Conservation (phyloP, 768 basidiomycete species). For the Coprinopsis strossmayeri region DNA sequence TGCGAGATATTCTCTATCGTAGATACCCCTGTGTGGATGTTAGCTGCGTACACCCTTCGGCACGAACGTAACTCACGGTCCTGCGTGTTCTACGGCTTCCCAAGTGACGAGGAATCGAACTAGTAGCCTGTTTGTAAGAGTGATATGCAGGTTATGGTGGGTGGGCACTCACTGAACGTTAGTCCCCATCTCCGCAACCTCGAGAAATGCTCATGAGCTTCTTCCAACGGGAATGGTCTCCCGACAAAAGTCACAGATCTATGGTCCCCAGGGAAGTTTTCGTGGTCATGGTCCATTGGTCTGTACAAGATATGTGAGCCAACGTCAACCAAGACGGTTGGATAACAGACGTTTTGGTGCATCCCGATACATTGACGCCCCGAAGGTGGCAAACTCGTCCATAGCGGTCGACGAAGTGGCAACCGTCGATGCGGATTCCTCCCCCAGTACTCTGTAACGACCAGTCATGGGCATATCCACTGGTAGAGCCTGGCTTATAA, state of each 20-base stretch:
- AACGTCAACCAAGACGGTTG: too few relatives aligned
- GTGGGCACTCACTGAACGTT: slow-evolving; percentile 57
- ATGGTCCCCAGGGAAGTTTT: slow-evolving; percentile 59
- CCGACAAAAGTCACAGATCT: slow-evolving; percentile 78
- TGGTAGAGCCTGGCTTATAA: slow-evolving; percentile 40
- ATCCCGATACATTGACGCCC: slow-evolving; percentile 83
- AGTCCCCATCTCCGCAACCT: slow-evolving; percentile 83
- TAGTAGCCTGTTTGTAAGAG: slow-evolving; percentile 19
- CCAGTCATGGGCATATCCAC: slow-evolving; percentile 73
- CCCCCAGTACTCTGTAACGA: slow-evolving; percentile 50
- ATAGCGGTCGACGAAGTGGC: slow-evolving; percentile 41
- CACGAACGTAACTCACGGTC: slow-evolving; percentile 56
- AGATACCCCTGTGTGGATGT: slow-evolving; percentile 53
- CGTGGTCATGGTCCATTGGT: slow-evolving; percentile 62
- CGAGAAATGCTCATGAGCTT: slow-evolving; percentile 81
- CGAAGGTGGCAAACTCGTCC: slow-evolving; percentile 76
- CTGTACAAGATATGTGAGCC: slow-evolving; percentile 32
- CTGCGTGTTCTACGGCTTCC: slow-evolving; percentile 94
- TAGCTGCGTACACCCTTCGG: slow-evolving; percentile 2
- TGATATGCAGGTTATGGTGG: not conserved
- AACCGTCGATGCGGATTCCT: slow-evolving; percentile 51
- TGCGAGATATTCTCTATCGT: slow-evolving; percentile 76
- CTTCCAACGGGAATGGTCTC: slow-evolving; percentile 83
- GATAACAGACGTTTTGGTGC: slow-evolving; percentile 76
- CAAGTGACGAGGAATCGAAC: slow-evolving; percentile 93